These are phyloP conservation scores for Phialocephala subalpina DNA, from an alignment of 2,329 filamentous ascomycete genomes.

Conservation along the genomic window DNA sequence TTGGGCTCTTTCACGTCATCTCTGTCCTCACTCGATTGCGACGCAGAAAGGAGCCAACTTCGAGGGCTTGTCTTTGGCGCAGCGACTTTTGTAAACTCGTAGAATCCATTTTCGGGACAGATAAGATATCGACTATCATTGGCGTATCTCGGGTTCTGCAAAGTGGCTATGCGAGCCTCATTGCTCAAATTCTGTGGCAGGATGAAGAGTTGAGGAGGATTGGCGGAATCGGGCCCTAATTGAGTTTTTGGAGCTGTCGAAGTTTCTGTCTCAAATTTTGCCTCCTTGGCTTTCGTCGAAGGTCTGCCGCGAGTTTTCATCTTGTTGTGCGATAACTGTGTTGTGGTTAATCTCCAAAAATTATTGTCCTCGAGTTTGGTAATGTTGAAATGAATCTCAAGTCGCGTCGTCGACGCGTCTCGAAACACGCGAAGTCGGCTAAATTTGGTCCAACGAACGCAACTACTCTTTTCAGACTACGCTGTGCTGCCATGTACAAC, in stretches of 20 bases:
- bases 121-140: constrained; percentile 67
- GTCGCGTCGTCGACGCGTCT: constrained; percentile 25
- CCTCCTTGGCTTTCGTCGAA: constrained; percentile 34
- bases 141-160: constrained; percentile 65
- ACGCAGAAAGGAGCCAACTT: constrained; percentile 64
- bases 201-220: constrained; percentile 65
- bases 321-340: constrained; percentile 16
- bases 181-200: constrained; percentile 62
- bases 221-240: constrained; percentile 44
- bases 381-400: background rate
- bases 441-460: constrained; percentile 4
- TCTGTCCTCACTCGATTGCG: constrained; percentile 20
- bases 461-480: background rate
- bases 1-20: constrained; percentile 34
- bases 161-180: constrained; percentile 65
- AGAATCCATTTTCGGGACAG: constrained; percentile 68
- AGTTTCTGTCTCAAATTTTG: constrained; percentile 34
- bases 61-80: constrained; percentile 61
- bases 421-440: constrained; percentile 18
- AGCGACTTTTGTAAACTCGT: constrained; percentile 68
- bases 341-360: background rate
- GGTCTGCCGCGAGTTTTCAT: constrained; percentile 42
- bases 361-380: background rate
- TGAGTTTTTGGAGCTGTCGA: constrained; percentile 41
- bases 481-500: background rate